Base-by-base conservation (phyloP, 139 green algal genomes). In the Micromonas commoda region DNA sequence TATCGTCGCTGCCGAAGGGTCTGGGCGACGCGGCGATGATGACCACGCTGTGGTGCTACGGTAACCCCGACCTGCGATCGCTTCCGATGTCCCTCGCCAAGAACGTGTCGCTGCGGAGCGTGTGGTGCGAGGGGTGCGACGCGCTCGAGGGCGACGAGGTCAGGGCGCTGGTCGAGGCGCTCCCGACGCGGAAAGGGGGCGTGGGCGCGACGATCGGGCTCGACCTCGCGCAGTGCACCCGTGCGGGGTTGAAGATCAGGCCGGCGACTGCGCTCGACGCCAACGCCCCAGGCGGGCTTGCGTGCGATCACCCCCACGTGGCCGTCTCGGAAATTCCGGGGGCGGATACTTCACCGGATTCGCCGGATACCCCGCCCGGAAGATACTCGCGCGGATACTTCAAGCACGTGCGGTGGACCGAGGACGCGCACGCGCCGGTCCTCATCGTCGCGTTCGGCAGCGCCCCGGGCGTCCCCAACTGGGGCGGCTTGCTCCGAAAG, bases 391-490 rank as follows among this genome's bases (percentile, higher is more conserved):
- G 23, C 0, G 89, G 91, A 0, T 96, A 96, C 83, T 96, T 93
- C 82, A 96, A 96, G 77, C 86, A 95, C n/a, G 81, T 89, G 52
- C 80, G 68, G 33, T 84, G 82, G 28, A 38, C 31, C 3, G 60
- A 65, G 28, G 37, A 33, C 16, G 13, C 24, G 28, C 24, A 6
- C 20, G 64, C 51, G 3, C 51, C 64, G 0, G 65, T 93, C 77
- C 82, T 98, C 53, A 84, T 97, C 35, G 92, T 98, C 24, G 86
- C 94, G 2, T 97, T 97, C 86, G 94, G 90, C 28, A 93, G 85
- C 52, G 94, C 94, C 2, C 94, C 94, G 1, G 94, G 94, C 1
- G 85, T 91, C n/a, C 92, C 94, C 21, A 98, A 98, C 81, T 98
- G 92, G 93, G 93, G 87, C 2, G 89, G 92, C 0, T 65, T 96